These are phyloP conservation scores for Paratinospora sagittata DNA, from an alignment of 164 flowering plant genomes.

Conservation along the genomic window DNA sequence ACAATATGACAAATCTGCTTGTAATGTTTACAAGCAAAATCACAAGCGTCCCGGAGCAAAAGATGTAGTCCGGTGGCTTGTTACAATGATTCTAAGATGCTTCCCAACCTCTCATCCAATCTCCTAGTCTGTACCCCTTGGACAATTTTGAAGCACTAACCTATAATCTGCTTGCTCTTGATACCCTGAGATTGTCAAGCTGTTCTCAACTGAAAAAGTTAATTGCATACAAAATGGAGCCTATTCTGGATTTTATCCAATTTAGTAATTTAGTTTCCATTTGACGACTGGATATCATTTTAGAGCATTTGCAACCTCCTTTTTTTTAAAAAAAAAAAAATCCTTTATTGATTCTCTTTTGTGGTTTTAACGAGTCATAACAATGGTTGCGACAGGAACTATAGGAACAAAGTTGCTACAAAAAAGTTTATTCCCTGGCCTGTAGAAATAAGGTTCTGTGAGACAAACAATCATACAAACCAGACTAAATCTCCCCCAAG, in stretches of 20 bases:
- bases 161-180: not conserved
- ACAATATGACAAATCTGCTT: too few species aligned
- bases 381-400: constrained; percentile 44
- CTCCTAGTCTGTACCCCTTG: too few species aligned
- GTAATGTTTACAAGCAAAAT: too few species aligned
- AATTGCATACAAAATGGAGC: not conserved
- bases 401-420: constrained; percentile 74
- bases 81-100: too few species aligned
- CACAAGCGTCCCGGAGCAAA: too few species aligned
- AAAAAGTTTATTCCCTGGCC: constrained; percentile 67
- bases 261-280: not conserved
- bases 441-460: constrained; percentile 84
- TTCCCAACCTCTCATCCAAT: too few species aligned
- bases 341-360: not conserved
- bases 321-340: too few species aligned
- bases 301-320: not conserved
- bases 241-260: not conserved
- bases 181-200: not conserved
- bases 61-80: too few species aligned
- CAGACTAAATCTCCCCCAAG: constrained; percentile 69
- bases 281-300: not conserved
- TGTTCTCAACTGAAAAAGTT: not conserved
- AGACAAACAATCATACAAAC: constrained; percentile 50
- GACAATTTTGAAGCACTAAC: too few species aligned
- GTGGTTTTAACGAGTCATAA: constrained; percentile 4